Evolutionary conservation across 1,284 basidiomycete genomes (phyloP), one percentile per base, ranked within the genome.

Genomic region (Ustilago crameri): DNA sequence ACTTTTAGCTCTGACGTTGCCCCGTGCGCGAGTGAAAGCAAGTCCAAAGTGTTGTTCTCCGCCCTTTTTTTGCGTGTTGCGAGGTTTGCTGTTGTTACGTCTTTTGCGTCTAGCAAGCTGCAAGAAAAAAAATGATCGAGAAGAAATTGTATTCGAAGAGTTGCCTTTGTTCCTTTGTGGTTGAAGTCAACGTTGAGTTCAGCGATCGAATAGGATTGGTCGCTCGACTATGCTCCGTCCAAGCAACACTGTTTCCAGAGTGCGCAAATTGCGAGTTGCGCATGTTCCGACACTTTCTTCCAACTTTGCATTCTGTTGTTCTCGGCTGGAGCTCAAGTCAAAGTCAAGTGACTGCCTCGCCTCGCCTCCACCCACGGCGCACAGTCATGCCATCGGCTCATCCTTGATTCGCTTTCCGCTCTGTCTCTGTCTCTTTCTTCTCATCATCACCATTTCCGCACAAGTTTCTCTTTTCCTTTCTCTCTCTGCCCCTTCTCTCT

Each of bases 271-370:
- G n/a, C n/a, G n/a, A n/a, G n/a, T 30, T 30, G 12, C 30, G 30
- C 23, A 38, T 49, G 26, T 62, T 64, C 54, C 51, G 54, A 64
- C 54, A 30, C 50, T 64, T 64, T 64, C 55, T 64, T 54, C 61
- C 47, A 57, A 48, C 48, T 64, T 64, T 42, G 50, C 30, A 34
- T 17, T 44, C 27, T 34, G 27, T 47, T 47, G 27, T 50, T 41
- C 24, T 50, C 41, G 18, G 41, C 7, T 20, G 7, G 5, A 17
- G 41, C 8, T 9, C 18, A 24, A 42, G 41, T 20, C 5, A 14
- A 18, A 48, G 35, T 37, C 35, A 42, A 42, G 18, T 42, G 47
- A 48, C 23, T 24, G 40, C 35, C n/a, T 37, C 35, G 5, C 35
- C n/a, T 37, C 35, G 9, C 35, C n/a, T 37, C 30, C 35, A n/a